Evolutionary conservation across 83 land plant species (phyloP).

Genomic region (Picea mariana): DNA sequence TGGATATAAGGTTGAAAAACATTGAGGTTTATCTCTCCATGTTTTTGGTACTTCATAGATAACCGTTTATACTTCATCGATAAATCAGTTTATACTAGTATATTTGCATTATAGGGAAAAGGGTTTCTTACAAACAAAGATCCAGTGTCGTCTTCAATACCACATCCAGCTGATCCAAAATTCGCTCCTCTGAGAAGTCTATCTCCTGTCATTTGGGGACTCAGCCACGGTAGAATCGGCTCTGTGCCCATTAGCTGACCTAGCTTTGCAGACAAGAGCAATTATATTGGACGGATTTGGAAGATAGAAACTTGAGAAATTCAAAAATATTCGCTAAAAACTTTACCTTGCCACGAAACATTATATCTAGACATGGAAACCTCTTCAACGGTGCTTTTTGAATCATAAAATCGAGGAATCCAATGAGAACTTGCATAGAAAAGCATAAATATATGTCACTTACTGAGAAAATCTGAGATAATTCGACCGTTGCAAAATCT

Average conservation of each 20-base stretch:
- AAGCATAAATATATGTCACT: not conserved
- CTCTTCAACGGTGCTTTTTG: too few relatives aligned
- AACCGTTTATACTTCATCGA: too few relatives aligned
- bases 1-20: too few relatives aligned
- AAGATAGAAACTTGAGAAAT: too few relatives aligned
- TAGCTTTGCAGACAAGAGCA: too few relatives aligned
- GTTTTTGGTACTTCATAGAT: too few relatives aligned
- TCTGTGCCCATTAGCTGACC: constrained; percentile 20
- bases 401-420: not conserved
- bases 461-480: constrained; percentile 32
- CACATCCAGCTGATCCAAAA: constrained; percentile 22
- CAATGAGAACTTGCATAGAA: not conserved
- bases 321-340: too few relatives aligned
- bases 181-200: constrained; percentile 20
- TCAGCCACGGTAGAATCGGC: constrained; percentile 17
- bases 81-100: too few relatives aligned
- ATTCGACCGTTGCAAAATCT: constrained; percentile 50
- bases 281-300: too few relatives aligned
- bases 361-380: too few relatives aligned
- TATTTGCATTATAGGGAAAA: not conserved
- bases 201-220: constrained; percentile 13
- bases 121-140: constrained; percentile 14
- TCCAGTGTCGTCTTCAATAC: constrained; percentile 19
- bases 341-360: too few relatives aligned
- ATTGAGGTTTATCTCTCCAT: too few relatives aligned